Conservation (phyloP, 768 basidiomycete genomes). For the Tricholoma hemisulphureum region DNA sequence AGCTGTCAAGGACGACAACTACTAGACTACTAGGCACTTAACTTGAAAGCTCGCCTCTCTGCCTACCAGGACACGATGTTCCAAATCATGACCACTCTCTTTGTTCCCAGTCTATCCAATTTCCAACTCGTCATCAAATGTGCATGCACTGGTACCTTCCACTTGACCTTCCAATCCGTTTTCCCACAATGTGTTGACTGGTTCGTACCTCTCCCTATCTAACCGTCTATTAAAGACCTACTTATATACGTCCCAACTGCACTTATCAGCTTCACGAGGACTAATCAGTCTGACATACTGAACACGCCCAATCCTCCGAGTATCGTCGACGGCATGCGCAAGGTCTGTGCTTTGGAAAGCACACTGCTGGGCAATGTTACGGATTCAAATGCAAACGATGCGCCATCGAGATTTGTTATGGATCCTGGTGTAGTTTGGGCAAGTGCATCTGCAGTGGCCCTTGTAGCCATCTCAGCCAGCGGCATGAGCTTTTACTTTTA, state of each 20-base stretch:
- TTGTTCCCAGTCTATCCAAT: constrained; percentile 18
- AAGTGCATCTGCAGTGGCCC: not conserved
- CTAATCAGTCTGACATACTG: constrained; percentile 54
- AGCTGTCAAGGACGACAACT: too few species aligned
- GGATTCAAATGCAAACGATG: constrained; percentile 39
- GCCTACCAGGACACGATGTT: constrained; percentile 15
- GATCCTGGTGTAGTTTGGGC: not conserved
- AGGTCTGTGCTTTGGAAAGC: constrained; percentile 51
- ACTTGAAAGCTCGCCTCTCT: too few species aligned
- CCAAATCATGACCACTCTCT: constrained; percentile 22
- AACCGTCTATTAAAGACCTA: not conserved
- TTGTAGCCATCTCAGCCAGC: constrained; percentile 3
- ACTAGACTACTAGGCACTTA: not conserved
- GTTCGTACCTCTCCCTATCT: constrained; percentile 37
- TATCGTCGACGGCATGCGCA: constrained; percentile 48
- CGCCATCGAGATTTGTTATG: constrained; percentile 10
- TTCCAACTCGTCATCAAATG: constrained; percentile 47
- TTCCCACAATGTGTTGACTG: constrained; percentile 71
- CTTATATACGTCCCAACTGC: not conserved
- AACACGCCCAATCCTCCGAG: constrained; percentile 44
- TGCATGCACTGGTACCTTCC: constrained; percentile 53
- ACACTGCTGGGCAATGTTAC: constrained; percentile 53
- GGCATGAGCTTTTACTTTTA: not conserved
- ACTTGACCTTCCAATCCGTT: constrained; percentile 39
- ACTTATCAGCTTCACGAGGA: constrained; percentile 48